Evolutionary conservation across 108 stramenopile species (phyloP), one percentile per base, ranked within the genome.

Genomic region (Mayamaea pseudoterrestris): DNA sequence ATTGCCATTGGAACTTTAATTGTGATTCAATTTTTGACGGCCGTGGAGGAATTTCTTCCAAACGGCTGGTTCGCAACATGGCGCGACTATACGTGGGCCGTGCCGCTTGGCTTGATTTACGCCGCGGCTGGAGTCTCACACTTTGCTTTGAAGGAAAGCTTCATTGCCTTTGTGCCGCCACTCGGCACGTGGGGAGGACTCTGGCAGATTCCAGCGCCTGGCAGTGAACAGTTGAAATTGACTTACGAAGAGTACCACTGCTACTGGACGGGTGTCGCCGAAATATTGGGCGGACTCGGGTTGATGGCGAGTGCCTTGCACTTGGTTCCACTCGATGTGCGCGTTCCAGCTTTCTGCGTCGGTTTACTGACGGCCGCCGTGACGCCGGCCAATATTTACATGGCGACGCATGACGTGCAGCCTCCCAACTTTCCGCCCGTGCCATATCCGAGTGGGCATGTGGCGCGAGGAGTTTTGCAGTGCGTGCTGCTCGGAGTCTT

Each of bases 371-470:
- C 80, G 6, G 20, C 72, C 14, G 75, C 66, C 13, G 70, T 93
- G 0, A 90, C 92, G 22, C 86, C 86, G 13, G 88, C 92, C 2
- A 93, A 93, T 34, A 76, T 86, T 30, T 93, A 88, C 61, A 88
- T 86, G 83, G 84, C 61, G 48, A 88, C 92, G 6, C 92, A 93
- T 54, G 88, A 78, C 58, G 78, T 76, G 13, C 72, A 68, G 29
- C 65, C 80, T 60, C 66, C 69, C 25, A 60, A 54, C 7, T 37
- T 47, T 31, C 71, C 71, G 5, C 47, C 57, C 2, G 27, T 67
- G 1, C 62, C 57, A 0, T 83, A 83, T 57, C 87, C 87, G 1
- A 50, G 50, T 47, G 87, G 81, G 7, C 87, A 89, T 60, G 41
- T 48, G 13, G 65, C 47, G 2, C 68, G 87, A n/a, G 81, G 57